phyloP scores from a whole-genome alignment of 2,329 filamentous ascomycete species.

The Cercospora sp. region DNA sequence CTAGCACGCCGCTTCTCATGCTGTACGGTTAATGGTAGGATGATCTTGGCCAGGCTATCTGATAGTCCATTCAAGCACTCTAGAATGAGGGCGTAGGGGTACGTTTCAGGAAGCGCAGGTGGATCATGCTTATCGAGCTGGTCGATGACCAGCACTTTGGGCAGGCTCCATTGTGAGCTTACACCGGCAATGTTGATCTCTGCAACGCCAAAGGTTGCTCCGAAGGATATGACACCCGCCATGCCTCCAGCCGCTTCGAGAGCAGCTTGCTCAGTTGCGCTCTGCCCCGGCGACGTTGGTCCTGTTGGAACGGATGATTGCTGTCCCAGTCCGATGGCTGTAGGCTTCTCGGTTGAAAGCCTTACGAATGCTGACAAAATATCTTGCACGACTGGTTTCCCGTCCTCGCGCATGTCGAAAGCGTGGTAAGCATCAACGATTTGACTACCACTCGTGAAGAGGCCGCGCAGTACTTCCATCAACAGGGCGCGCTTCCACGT shows the following conservation, averaged over 20 bases:
- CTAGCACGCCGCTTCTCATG: conserved; percentile 57
- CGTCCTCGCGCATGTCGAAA: conserved; percentile 72
- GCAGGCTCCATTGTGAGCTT: conserved; percentile 85
- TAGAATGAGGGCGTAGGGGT: conserved; percentile 85
- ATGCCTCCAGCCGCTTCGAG: conserved; percentile 79
- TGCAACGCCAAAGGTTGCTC: conserved; percentile 63
- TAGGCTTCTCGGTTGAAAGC: conserved; percentile 85
- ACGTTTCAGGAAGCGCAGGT: conserved; percentile 82
- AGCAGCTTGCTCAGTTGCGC: conserved; percentile 76
- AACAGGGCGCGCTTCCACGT: conserved; percentile 86
- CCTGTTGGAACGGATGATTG: conserved; percentile 80
- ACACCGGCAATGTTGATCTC: conserved; percentile 71
- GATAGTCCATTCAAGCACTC: conserved; percentile 88
- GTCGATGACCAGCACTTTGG: conserved; percentile 86
- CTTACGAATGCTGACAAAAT: conserved; percentile 88
- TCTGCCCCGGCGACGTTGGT: conserved; percentile 57
- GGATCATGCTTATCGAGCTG: conserved; percentile 90
- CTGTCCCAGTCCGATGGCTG: conserved; percentile 81
- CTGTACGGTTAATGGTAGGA: conserved; percentile 85
- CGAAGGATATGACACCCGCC: conserved; percentile 73
- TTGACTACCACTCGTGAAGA: conserved; percentile 78
- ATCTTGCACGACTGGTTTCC: conserved; percentile 75
- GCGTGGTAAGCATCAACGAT: conserved; percentile 76
- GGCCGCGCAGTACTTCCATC: conserved; percentile 84
- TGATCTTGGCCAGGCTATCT: conserved; percentile 88